phyloP scores from a whole-genome alignment of 257 asterid genomes.

The Plectranthus barbatus region DNA sequence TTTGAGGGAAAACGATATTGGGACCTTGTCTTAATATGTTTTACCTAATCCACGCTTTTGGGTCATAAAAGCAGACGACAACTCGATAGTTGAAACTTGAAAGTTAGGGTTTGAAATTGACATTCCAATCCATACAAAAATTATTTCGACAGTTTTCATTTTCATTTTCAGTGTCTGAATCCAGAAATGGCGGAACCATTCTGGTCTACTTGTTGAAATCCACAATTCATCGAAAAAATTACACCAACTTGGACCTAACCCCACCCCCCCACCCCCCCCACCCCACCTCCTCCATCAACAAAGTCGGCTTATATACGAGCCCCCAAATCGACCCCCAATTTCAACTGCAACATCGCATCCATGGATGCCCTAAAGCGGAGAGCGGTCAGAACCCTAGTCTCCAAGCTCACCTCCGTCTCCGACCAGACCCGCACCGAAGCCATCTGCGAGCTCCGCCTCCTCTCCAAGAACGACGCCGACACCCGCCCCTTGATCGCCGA shows the following conservation, averaged over 20 bases:
- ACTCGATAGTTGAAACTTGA: neutral
- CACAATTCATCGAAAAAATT: neutral
- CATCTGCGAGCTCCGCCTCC: conserved; percentile 73
- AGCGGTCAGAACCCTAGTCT: conserved; percentile 48
- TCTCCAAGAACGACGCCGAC: conserved; percentile 69
- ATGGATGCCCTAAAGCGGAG: conserved; percentile 72
- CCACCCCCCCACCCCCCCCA: neutral
- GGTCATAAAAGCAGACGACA: neutral
- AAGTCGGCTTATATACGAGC: conserved; percentile 18
- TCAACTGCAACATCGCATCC: neutral
- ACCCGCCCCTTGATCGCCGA: conserved; percentile 67
- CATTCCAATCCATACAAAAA: neutral
- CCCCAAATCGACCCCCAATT: neutral
- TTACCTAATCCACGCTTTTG: neutral
- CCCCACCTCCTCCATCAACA: neutral
- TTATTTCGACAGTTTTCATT: neutral
- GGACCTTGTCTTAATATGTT: neutral
- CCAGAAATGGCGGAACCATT: neutral
- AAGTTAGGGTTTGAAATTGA: neutral
- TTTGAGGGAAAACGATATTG: no score
- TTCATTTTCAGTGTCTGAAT: no score
- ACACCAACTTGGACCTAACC: conserved; percentile 19
- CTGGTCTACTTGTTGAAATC: no score
- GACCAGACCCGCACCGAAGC: conserved; percentile 75
- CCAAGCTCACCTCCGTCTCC: conserved; percentile 79